Evolutionary conservation across 208 protist genomes (phyloP), one percentile per base, ranked within the genome.

Genomic region (Crithidia sp.): DNA sequence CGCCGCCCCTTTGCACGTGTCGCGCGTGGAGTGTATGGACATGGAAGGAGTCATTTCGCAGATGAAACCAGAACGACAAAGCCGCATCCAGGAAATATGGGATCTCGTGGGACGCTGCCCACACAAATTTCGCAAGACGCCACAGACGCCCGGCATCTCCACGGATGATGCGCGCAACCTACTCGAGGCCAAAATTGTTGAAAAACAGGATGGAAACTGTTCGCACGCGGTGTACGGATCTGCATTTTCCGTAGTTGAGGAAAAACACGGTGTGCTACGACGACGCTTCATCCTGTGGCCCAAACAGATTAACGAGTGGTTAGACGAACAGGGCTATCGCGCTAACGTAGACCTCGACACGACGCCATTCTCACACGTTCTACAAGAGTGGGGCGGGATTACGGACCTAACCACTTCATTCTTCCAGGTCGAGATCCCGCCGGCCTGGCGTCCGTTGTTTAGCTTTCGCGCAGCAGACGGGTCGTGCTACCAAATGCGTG

Each of bases 261-360:
- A 82, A 41, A 82, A 65, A 43, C 37, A 69, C 16, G 47, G 57
- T 2, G 14, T 4, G 10, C 45, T 74, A 12, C 50, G 70, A 3
- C 54, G 63, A 5, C 56, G 76, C 3, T 52, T 77, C 41, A 74
- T 69, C 41, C 44, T 82, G 5, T 82, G 76, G 70, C 76, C 53
- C 13, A 62, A 70, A 13, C n/a, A 39, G 5, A 17, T 76, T 10
- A 72, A 64, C 49, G n/a, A 59, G 7, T 76, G 70, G 61, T 43
- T 76, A 3, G 37, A 55, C 6, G 41, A 40, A 44, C 41, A 70
- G 28, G 68, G 60, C 16, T 81, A 81, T 58, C 5, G 16, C 5
- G 40, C 63, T 5, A 4, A 37, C 6, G 13, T 72, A 9, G 41
- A 57, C 12, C 58, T 76, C 5, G 19, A 49, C 53, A 61, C 63